phyloP scores from a whole-genome alignment of 148 eudicot genomes.

The Heliosperma pusillum region DNA sequence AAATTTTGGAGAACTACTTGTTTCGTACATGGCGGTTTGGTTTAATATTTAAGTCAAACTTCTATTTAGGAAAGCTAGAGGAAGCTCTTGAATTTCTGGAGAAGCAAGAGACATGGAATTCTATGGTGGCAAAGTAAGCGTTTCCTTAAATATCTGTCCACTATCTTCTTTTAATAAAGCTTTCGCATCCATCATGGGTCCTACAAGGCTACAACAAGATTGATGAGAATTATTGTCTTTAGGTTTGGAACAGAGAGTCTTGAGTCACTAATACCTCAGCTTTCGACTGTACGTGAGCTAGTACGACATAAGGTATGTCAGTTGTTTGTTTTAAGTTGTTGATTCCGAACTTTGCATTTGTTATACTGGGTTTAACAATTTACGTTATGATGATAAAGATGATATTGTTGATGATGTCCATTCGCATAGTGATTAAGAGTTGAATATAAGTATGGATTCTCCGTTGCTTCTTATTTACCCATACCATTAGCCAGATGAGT shows the following conservation, averaged over 20 bases:
- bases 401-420: no score
- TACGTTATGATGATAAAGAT: no score
- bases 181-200: no score
- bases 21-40: slow-evolving; percentile 52
- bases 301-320: slow-evolving; percentile 58
- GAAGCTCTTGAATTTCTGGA: slow-evolving; percentile 71
- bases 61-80: slow-evolving; percentile 80
- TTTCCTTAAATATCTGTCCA: slow-evolving; percentile 12
- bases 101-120: slow-evolving; percentile 53
- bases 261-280: slow-evolving; percentile 59
- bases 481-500: not conserved
- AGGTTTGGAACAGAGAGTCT: slow-evolving; percentile 51
- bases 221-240: slow-evolving; percentile 16
- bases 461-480: not conserved
- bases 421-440: not conserved
- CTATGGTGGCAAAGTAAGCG: slow-evolving; percentile 44
- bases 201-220: no score
- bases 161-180: no score
- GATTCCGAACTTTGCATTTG: not conserved
- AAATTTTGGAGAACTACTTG: slow-evolving; percentile 33
- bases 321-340: not conserved
- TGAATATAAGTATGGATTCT: not conserved
- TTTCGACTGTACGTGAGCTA: slow-evolving; percentile 58
- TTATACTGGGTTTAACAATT: not conserved
- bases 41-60: slow-evolving; percentile 57